A percentile compares a stretch with the other conserved stretches of the same genome.
Conservation (phyloP, 306 rosid genomes). For the Vachellia collinsii region DNA sequence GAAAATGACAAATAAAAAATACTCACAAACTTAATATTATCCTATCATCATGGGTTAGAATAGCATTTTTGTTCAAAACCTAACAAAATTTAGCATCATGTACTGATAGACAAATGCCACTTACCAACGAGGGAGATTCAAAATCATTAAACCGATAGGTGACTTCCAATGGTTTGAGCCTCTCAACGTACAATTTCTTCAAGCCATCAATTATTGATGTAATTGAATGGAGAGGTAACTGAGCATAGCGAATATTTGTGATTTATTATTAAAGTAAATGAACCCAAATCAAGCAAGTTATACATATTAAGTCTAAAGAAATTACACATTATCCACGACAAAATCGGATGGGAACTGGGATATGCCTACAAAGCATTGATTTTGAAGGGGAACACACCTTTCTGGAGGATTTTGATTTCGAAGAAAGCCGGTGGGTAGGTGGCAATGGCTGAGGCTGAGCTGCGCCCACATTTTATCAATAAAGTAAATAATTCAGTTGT, state of each 20-base stretch:
- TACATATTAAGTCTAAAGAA: background rate
- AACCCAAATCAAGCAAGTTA: background rate
- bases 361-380: background rate
- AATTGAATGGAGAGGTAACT: slow-evolving; percentile 70
- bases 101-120: slow-evolving; percentile 34
- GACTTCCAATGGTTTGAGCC: slow-evolving; percentile 83
- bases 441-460: slow-evolving; percentile 50
- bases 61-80: background rate
- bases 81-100: slow-evolving; percentile 6
- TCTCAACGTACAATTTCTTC: slow-evolving; percentile 76
- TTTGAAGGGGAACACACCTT: slow-evolving; percentile 47
- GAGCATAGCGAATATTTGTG: slow-evolving; percentile 32
- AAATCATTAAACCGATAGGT: slow-evolving; percentile 84
- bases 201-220: slow-evolving; percentile 91
- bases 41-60: slow-evolving; percentile 14
- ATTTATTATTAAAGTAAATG: background rate
- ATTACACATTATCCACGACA: background rate
- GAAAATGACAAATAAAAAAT: slow-evolving; percentile 39
- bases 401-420: slow-evolving; percentile 77
- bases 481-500: slow-evolving; percentile 15
- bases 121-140: slow-evolving; percentile 76
- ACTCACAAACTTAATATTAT: slow-evolving; percentile 22
- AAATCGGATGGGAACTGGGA: background rate
- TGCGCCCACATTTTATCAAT: slow-evolving; percentile 41
- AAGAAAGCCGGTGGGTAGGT: slow-evolving; percentile 52